Evolutionary conservation across 1,284 basidiomycete genomes (phyloP).

Genomic region (Blastosporella zonata): DNA sequence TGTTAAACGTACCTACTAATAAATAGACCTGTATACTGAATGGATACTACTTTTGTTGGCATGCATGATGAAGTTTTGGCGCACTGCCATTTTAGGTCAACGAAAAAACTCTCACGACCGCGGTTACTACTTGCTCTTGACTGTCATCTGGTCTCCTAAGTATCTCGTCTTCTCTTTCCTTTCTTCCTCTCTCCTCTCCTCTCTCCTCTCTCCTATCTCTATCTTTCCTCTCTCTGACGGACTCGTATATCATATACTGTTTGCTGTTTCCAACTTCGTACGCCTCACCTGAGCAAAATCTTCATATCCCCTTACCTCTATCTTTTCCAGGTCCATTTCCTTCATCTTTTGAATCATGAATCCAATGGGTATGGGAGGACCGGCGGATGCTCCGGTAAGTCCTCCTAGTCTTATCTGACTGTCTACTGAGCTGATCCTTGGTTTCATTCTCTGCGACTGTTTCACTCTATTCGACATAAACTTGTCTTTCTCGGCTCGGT

Average conservation of each 20-base stretch:
- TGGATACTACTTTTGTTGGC: not conserved
- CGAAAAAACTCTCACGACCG: constrained; percentile 24
- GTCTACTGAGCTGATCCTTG: constrained; percentile 30
- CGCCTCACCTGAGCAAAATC: constrained; percentile 19
- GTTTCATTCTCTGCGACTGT: constrained; percentile 24
- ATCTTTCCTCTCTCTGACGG: constrained; percentile 42
- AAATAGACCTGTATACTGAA: constrained; percentile 32
- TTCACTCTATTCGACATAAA: constrained; percentile 22
- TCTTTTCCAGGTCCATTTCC: constrained; percentile 41
- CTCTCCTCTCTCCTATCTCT: constrained; percentile 38
- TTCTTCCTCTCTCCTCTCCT: constrained; percentile 40
- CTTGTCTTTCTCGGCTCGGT: constrained; percentile 21
- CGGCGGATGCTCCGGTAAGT: constrained; percentile 75
- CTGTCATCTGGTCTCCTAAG: constrained; percentile 44
- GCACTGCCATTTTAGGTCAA: constrained; percentile 2
- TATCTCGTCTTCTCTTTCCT: constrained; percentile 43
- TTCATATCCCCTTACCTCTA: constrained; percentile 23
- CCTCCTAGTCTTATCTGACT: constrained; percentile 17
- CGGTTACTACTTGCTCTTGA: constrained; percentile 38
- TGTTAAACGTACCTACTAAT: constrained; percentile 78
- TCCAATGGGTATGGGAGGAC: constrained; percentile 62
- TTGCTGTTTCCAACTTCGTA: constrained; percentile 44
- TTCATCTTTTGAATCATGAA: constrained; percentile 73
- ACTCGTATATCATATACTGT: constrained; percentile 50
- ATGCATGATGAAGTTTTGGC: not conserved